Percentiles rank a stretch among this genome's conserved stretches.
phyloP scores from a whole-genome alignment of 2,329 filamentous ascomycete species.

The Zasmidium cellare region DNA sequence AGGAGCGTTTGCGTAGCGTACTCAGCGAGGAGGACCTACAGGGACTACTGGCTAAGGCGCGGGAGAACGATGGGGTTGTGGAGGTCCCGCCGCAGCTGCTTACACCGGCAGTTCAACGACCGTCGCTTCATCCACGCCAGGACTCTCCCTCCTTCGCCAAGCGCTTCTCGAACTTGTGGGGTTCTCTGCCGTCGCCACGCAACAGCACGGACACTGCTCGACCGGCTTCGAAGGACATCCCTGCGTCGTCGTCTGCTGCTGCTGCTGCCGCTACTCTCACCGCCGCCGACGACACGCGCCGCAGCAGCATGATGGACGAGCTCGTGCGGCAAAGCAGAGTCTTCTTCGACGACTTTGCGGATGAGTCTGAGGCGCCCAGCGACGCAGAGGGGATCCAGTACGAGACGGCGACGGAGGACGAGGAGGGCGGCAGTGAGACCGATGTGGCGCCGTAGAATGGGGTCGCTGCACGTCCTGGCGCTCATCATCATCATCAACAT shows the following conservation, averaged over 20 bases:
- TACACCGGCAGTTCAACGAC: conserved; percentile 20
- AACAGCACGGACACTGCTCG: conserved; percentile 25
- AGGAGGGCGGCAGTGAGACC: neutral
- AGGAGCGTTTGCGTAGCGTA: conserved; percentile 33
- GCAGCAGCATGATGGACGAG: conserved; percentile 44
- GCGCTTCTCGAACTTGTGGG: conserved; percentile 32
- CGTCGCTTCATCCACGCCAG: conserved; percentile 17
- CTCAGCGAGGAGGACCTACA: conserved; percentile 50
- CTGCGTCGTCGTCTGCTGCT: conserved; percentile 6
- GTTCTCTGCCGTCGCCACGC: conserved; percentile 21
- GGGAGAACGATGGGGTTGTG: conserved; percentile 29
- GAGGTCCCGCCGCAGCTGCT: conserved; percentile 28
- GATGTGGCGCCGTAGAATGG: neutral
- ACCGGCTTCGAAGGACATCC: conserved; percentile 12
- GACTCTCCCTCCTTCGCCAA: conserved; percentile 33
- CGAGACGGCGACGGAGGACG: neutral
- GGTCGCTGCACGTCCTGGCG: neutral
- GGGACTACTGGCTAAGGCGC: conserved; percentile 39
- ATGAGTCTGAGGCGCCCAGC: conserved; percentile 14
- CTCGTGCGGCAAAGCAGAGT: conserved; percentile 47
- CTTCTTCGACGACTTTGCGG: conserved; percentile 47
- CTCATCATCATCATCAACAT: no score
- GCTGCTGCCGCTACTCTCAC: no score
- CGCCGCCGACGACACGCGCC: conserved; percentile 14
- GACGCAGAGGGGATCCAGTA: conserved; percentile 2